These are phyloP conservation scores for Babesia sp. DNA, from an alignment of 169 alveolate species.

Conservation along the genomic window DNA sequence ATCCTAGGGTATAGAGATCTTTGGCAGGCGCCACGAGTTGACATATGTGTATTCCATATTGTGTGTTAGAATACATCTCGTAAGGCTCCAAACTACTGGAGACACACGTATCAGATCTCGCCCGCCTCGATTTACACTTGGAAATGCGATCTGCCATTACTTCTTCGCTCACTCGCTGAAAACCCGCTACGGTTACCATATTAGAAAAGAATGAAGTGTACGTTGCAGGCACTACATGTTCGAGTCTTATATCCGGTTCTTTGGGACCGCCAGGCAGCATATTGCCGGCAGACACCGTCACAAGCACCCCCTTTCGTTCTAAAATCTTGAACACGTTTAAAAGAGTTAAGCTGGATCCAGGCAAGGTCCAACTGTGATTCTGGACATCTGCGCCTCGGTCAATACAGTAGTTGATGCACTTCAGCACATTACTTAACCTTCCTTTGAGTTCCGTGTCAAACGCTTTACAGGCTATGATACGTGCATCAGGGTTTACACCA, in stretches of 20 bases:
- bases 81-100: neutral
- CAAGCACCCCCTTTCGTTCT: neutral
- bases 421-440: constrained; percentile 64
- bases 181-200: constrained; percentile 14
- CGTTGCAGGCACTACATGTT: constrained; percentile 10
- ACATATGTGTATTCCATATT: constrained; percentile 53
- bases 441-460: constrained; percentile 70
- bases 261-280: neutral
- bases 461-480: constrained; percentile 65
- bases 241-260: neutral
- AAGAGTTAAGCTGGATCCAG: constrained; percentile 43
- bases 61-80: constrained; percentile 55
- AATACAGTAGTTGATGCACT: constrained; percentile 69
- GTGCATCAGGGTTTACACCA: constrained; percentile 51
- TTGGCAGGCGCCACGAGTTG: constrained; percentile 70
- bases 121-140: neutral
- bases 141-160: neutral
- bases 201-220: neutral
- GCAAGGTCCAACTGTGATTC: constrained; percentile 63
- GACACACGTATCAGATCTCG: neutral
- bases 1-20: constrained; percentile 49
- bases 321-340: neutral
- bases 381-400: constrained; percentile 50
- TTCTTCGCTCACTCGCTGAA: neutral
- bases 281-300: constrained; percentile 14